A percentile compares a stretch with the other conserved stretches of the same genome.
phyloP scores from a whole-genome alignment of 2,329 filamentous ascomycete species.

The Arthrinium puccinioides region DNA sequence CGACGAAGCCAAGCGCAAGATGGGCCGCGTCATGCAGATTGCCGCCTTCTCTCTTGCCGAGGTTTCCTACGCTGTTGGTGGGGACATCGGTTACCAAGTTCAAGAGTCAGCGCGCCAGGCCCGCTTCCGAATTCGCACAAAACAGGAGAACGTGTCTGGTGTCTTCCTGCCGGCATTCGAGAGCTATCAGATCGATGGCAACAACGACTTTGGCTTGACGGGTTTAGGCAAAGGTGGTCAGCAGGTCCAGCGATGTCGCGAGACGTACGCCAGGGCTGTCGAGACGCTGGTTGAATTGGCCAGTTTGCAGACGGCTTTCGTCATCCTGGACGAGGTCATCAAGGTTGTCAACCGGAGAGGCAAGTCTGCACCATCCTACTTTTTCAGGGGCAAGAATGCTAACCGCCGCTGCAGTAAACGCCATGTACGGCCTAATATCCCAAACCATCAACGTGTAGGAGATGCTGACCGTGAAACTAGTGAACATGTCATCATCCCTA shows the following conservation, averaged over 20 bases:
- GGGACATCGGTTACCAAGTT: constrained; percentile 93
- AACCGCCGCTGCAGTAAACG: constrained; percentile 60
- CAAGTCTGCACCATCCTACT: constrained; percentile 30
- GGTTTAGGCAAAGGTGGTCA: constrained; percentile 95
- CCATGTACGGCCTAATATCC: constrained; percentile 66
- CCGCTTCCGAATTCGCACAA: constrained; percentile 85
- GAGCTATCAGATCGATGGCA: constrained; percentile 79
- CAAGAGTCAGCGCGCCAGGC: constrained; percentile 92
- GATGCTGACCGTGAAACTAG: too few relatives aligned
- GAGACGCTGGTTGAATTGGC: constrained; percentile 93
- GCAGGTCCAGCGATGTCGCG: constrained; percentile 88
- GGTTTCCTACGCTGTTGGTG: constrained; percentile 93
- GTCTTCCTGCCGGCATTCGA: constrained; percentile 92
- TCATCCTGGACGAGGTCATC: constrained; percentile 97
- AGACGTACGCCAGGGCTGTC: constrained; percentile 92
- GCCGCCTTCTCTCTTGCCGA: constrained; percentile 95
- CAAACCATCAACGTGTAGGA: too few relatives aligned
- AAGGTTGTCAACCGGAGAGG: constrained; percentile 97
- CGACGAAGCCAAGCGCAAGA: constrained; percentile 98
- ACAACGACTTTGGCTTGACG: constrained; percentile 93
- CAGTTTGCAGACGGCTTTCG: constrained; percentile 94
- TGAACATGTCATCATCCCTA: constrained; percentile 92
- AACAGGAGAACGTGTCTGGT: constrained; percentile 97
- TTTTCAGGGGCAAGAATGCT: constrained; percentile 12
- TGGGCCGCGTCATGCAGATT: constrained; percentile 99